A percentile compares a stretch with the other conserved stretches of the same genome.
Evolutionary conservation across 2,329 filamentous ascomycete genomes (phyloP).

Genomic region (Penicillium griseofulvum): DNA sequence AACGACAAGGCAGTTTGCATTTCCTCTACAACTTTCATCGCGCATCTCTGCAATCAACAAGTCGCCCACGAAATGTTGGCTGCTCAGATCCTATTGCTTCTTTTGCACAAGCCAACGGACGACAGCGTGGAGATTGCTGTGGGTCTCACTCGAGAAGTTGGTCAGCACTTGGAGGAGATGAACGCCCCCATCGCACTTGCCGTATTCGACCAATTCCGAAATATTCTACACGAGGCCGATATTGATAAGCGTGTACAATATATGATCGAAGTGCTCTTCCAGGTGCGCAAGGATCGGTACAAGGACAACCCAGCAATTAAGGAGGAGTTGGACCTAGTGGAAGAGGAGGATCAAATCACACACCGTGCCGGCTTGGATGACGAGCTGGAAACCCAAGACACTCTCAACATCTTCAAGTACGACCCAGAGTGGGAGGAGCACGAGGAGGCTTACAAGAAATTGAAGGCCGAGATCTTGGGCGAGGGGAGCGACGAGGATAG

Average conservation of each 20-base stretch:
- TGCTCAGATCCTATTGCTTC: conserved; percentile 85
- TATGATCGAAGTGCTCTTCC: conserved; percentile 97
- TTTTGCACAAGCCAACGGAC: conserved; percentile 92
- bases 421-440: conserved; percentile 87
- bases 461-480: conserved; percentile 91
- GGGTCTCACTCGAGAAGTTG: conserved; percentile 86
- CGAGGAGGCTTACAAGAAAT: conserved; percentile 81
- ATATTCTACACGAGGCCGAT: conserved; percentile 91
- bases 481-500: conserved; percentile 85
- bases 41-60: conserved; percentile 93
- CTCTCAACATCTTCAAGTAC: conserved; percentile 92
- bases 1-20: conserved; percentile 97
- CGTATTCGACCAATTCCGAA: conserved; percentile 94
- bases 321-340: conserved; percentile 90
- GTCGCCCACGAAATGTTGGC: conserved; percentile 92
- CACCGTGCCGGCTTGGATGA: conserved; percentile 81
- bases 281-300: conserved; percentile 93
- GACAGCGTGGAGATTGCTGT: conserved; percentile 98
- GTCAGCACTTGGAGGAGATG: conserved; percentile 94
- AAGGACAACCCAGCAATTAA: conserved; percentile 89
- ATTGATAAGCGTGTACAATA: conserved; percentile 99
- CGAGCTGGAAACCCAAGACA: conserved; percentile 79
- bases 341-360: conserved; percentile 97
- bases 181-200: conserved; percentile 80
- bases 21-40: conserved; percentile 89